A percentile compares a stretch with the other conserved stretches of the same genome.
phyloP scores from a whole-genome alignment of 352 stramenopile genomes.

The Elongisporangium anandrum region DNA sequence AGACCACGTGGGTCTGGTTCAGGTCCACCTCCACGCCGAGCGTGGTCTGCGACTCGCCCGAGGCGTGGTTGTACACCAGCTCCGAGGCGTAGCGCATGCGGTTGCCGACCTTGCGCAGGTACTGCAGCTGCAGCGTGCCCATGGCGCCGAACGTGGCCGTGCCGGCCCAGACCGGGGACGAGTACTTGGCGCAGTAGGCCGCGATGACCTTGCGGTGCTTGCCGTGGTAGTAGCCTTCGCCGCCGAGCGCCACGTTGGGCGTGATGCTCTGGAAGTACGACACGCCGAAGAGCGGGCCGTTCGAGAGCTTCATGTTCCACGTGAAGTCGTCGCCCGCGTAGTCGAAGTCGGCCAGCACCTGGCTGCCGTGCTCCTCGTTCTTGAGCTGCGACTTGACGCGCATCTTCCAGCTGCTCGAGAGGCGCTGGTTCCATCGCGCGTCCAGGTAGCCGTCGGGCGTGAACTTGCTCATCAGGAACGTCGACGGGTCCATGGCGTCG shows the following conservation, averaged over 20 bases:
- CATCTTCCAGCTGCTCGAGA: constrained; percentile 79
- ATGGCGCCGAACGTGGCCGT: constrained; percentile 75
- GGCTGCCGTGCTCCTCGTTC: constrained; percentile 68
- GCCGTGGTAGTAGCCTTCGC: constrained; percentile 87
- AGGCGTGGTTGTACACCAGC: constrained; percentile 83
- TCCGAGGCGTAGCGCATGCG: constrained; percentile 82
- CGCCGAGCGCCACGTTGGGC: constrained; percentile 67
- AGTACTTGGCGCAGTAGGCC: constrained; percentile 84
- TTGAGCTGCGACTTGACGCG: constrained; percentile 84
- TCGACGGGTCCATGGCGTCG: constrained; percentile 74
- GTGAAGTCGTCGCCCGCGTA: constrained; percentile 81
- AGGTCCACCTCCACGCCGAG: constrained; percentile 83
- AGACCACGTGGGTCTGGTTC: constrained; percentile 80
- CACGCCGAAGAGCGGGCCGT: constrained; percentile 78
- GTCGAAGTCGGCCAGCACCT: constrained; percentile 81
- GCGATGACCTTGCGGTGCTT: constrained; percentile 85
- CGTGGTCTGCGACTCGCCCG: constrained; percentile 76
- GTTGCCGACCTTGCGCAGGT: constrained; percentile 80
- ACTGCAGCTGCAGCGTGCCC: constrained; percentile 82
- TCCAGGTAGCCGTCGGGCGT: constrained; percentile 82
- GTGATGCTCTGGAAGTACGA: constrained; percentile 89
- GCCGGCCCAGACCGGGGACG: constrained; percentile 55
- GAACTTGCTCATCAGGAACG: constrained; percentile 85
- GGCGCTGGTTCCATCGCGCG: constrained; percentile 78
- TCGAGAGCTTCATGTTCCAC: constrained; percentile 89